Conservation (phyloP, 1,139 yeast genomes). For the Magnusiomyces fungicola region DNA sequence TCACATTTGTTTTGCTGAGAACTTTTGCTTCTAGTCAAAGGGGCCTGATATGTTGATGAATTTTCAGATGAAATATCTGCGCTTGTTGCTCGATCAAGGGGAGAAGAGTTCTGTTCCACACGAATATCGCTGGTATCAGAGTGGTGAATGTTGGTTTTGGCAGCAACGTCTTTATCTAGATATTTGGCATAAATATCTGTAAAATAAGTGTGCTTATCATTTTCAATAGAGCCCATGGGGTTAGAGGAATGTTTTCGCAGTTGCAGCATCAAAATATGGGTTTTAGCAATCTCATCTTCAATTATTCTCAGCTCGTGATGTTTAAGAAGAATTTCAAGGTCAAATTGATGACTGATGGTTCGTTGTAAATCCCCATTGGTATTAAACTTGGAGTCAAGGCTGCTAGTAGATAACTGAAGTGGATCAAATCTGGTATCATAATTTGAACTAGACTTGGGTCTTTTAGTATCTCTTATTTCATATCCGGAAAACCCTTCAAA, state of each 20-base stretch:
- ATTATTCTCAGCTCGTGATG: conserved; percentile 57
- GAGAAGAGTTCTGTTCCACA: too few species aligned
- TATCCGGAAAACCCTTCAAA: conserved; percentile 2
- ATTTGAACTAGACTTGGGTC: conserved; percentile 1
- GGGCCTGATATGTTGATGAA: too few species aligned
- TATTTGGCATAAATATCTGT: conserved; percentile 40
- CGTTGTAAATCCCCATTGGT: conserved; percentile 1
- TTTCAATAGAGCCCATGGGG: conserved; percentile 14
- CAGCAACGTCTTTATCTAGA: conserved; percentile 13
- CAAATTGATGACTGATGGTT: conserved; percentile 44
- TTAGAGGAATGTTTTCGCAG: conserved; percentile 25
- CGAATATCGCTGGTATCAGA: too few species aligned
- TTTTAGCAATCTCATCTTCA: conserved; percentile 56
- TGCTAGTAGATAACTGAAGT: background rate
- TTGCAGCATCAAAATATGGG: conserved; percentile 49
- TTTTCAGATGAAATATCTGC: too few species aligned
- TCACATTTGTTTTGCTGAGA: background rate
- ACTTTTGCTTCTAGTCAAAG: conserved; percentile 7
- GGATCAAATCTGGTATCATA: background rate
- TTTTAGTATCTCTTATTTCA: background rate
- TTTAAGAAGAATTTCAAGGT: conserved; percentile 61
- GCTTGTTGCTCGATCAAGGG: too few species aligned
- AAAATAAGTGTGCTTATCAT: conserved; percentile 45
- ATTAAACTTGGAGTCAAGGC: background rate
- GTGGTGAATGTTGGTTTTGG: too few species aligned